Evolutionary conservation across 176 grass and related monocot species (phyloP).

Genomic region (Luzula sylvatica): DNA sequence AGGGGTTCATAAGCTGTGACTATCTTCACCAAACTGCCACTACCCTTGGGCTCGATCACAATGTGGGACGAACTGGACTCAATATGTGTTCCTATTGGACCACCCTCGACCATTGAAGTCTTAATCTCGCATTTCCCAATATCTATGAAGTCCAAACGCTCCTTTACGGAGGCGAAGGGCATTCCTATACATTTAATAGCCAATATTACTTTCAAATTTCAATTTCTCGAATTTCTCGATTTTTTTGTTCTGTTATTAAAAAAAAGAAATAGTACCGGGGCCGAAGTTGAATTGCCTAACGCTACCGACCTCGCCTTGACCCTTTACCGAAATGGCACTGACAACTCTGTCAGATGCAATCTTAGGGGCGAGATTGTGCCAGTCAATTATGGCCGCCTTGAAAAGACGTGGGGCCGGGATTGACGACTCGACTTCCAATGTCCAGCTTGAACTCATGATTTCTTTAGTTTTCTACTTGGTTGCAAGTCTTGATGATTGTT

Average conservation of each 20-base stretch:
- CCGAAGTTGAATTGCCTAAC: constrained; percentile 79
- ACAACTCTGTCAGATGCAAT: constrained; percentile 28
- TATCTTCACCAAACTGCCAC: constrained; percentile 48
- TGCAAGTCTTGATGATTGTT: constrained; percentile 7
- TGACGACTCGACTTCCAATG: constrained; percentile 31
- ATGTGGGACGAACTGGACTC: constrained; percentile 25
- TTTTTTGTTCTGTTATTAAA: too few relatives aligned
- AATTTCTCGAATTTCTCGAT: neutral
- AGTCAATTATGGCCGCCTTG: constrained; percentile 53
- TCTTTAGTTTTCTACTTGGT: neutral
- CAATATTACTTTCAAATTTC: neutral
- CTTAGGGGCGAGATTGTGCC: constrained; percentile 69
- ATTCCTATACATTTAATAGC: constrained; percentile 31
- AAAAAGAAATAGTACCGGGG: constrained; percentile 3
- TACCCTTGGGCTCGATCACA: constrained; percentile 41
- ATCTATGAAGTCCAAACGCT: constrained; percentile 54
- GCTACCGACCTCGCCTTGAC: constrained; percentile 33
- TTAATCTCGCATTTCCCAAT: constrained; percentile 43
- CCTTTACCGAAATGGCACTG: constrained; percentile 35
- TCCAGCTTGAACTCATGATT: constrained; percentile 20
- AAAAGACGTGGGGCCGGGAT: constrained; percentile 48
- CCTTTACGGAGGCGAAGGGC: constrained; percentile 46
- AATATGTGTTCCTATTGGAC: constrained; percentile 4
- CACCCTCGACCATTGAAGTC: constrained; percentile 43
- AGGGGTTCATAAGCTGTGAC: constrained; percentile 32